A percentile compares a stretch with the other conserved stretches of the same genome.
These are phyloP conservation scores for Saccharomycopsis schoenii DNA, from an alignment of 805 yeast genomes.

Conservation along the genomic window DNA sequence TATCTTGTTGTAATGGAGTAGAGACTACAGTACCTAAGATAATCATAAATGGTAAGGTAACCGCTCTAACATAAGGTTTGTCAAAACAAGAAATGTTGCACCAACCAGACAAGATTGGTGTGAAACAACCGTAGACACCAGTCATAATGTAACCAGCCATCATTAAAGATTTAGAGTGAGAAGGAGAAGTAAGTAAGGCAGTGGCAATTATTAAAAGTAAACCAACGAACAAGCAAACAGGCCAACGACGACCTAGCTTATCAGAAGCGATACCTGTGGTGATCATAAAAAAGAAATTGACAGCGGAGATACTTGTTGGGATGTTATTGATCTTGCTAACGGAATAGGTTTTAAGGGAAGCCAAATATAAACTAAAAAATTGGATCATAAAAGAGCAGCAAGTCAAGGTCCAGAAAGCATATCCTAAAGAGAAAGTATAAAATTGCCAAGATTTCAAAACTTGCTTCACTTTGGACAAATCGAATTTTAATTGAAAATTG, in stretches of 20 bases:
- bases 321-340: neutral
- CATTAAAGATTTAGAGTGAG: neutral
- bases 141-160: slow-evolving; percentile 21
- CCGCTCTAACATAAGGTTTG: slow-evolving; percentile 23
- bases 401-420: slow-evolving; percentile 55
- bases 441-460: slow-evolving; percentile 45
- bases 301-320: neutral
- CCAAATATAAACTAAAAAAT: slow-evolving; percentile 53
- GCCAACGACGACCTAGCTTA: neutral
- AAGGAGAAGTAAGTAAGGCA: neutral
- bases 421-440: slow-evolving; percentile 36
- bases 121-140: slow-evolving; percentile 18
- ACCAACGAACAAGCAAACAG: neutral
- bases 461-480: slow-evolving; percentile 37
- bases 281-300: neutral
- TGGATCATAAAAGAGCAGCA: slow-evolving; percentile 44
- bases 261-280: neutral
- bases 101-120: slow-evolving; percentile 18
- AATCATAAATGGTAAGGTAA: slow-evolving; percentile 23
- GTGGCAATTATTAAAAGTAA: neutral
- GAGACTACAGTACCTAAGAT: slow-evolving; percentile 22
- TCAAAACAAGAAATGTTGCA: slow-evolving; percentile 18
- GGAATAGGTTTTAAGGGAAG: slow-evolving; percentile 17
- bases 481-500: slow-evolving; percentile 24
- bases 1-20: slow-evolving; percentile 25